Percentiles rank a stretch among this genome's conserved stretches.
These are phyloP conservation scores for Aspergillus nidulans DNA, from an alignment of 495 filamentous ascomycete genomes.

Conservation along the genomic window DNA sequence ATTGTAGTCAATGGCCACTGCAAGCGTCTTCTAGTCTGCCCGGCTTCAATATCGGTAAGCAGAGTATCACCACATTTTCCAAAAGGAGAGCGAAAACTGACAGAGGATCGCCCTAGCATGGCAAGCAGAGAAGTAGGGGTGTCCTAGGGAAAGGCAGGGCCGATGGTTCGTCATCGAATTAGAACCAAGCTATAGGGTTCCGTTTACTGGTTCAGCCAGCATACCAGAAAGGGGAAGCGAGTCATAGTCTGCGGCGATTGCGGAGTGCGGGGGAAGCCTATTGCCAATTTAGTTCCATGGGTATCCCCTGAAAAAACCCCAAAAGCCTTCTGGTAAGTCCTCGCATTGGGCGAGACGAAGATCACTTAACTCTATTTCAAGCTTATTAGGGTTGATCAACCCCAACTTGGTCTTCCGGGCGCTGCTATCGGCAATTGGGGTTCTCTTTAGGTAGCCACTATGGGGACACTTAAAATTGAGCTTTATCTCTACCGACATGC, in stretches of 20 bases:
- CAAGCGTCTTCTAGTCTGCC: background rate
- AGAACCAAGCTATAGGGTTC: background rate
- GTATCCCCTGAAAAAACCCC: background rate
- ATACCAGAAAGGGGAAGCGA: background rate
- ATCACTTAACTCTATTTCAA: background rate
- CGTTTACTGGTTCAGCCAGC: background rate
- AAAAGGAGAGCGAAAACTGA: background rate
- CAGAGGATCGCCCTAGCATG: background rate
- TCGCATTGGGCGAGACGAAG: background rate
- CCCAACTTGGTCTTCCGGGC: background rate
- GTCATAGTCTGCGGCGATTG: background rate
- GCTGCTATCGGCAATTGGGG: background rate
- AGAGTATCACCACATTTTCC: background rate
- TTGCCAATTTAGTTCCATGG: background rate
- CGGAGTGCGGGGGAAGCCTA: background rate
- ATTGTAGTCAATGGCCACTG: background rate
- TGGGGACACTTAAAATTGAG: background rate
- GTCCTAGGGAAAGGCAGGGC: background rate
- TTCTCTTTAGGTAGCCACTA: background rate
- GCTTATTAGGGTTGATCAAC: background rate
- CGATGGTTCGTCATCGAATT: background rate
- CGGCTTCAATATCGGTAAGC: background rate
- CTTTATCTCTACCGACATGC: slow-evolving; percentile 1
- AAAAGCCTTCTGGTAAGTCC: background rate
- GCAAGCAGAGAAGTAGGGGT: background rate